phyloP scores from a whole-genome alignment of 345 rosid genomes.

The Acer negundo region DNA sequence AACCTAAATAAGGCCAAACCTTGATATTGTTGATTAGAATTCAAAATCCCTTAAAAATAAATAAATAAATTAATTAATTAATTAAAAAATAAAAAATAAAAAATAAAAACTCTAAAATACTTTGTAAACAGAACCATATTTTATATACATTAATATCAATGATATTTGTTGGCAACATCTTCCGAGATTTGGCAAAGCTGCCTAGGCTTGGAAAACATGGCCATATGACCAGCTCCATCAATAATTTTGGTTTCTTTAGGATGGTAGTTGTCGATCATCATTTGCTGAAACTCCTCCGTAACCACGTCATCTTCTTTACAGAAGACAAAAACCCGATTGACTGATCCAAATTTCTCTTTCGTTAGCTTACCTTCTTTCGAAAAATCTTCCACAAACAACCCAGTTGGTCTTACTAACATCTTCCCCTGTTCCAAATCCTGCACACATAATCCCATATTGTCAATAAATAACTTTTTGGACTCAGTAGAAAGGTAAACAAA shows the following conservation, averaged over 20 bases:
- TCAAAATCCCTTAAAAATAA: too few species aligned
- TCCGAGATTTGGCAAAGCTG: slow-evolving; percentile 19
- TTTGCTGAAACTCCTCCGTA: slow-evolving; percentile 29
- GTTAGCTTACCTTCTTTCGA: slow-evolving; percentile 23
- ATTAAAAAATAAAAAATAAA: too few species aligned
- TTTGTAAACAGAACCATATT: too few species aligned
- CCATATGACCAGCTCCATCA: slow-evolving; percentile 33
- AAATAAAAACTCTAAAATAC: too few species aligned
- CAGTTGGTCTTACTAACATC: slow-evolving; percentile 32
- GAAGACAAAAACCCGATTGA: slow-evolving; percentile 28
- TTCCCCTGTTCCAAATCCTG: slow-evolving; percentile 38
- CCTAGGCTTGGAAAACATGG: slow-evolving; percentile 33
- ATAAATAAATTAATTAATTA: too few species aligned
- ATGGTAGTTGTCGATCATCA: slow-evolving; percentile 23
- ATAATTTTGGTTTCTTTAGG: slow-evolving; percentile 27
- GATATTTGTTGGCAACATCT: slow-evolving; percentile 21
- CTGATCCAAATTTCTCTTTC: slow-evolving; percentile 31
- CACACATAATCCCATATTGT: too few species aligned
- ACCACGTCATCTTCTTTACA: slow-evolving; percentile 37
- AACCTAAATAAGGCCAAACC: too few species aligned
- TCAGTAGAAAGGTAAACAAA: too few species aligned
- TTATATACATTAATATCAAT: too few species aligned
- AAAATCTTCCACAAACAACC: slow-evolving; percentile 32
- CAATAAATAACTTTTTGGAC: too few species aligned
- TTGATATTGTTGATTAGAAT: too few species aligned